phyloP scores from a whole-genome alignment of 148 eudicot species.

The Fagopyrum tataricum region DNA sequence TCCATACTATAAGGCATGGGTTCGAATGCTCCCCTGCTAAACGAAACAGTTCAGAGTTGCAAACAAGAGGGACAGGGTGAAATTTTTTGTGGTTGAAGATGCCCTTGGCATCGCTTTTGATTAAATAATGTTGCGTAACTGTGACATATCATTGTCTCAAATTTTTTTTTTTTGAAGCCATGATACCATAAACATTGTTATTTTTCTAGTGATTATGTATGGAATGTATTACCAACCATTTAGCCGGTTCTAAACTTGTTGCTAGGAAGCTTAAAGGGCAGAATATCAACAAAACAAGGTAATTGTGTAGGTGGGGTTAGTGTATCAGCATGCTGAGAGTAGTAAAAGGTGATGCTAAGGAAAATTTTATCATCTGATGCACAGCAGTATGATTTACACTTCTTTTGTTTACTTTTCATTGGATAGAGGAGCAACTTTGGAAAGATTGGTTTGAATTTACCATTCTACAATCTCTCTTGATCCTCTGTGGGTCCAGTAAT shows the following conservation, averaged over 20 bases:
- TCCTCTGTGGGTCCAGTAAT: neutral
- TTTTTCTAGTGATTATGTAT: neutral
- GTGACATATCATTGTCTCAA: neutral
- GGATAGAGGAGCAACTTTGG: neutral
- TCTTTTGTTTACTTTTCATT: neutral
- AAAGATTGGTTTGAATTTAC: neutral
- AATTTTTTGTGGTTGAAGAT: neutral
- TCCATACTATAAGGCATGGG: no score
- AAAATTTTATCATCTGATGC: neutral
- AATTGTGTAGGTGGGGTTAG: neutral
- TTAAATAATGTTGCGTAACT: neutral
- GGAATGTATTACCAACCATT: neutral
- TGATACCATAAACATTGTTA: neutral
- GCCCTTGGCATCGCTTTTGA: neutral
- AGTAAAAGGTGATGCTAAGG: neutral
- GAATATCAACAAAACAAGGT: neutral
- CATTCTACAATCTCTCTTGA: conserved; percentile 5
- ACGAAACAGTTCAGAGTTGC: neutral
- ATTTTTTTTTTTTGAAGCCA: neutral
- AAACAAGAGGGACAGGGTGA: neutral
- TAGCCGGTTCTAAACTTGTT: neutral
- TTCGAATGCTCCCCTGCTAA: neutral
- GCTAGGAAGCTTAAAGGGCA: neutral
- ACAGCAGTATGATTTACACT: neutral
- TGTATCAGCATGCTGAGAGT: neutral